Evolutionary conservation across 2,329 filamentous ascomycete genomes (phyloP).

Genomic region (Nemania diffusa): DNA sequence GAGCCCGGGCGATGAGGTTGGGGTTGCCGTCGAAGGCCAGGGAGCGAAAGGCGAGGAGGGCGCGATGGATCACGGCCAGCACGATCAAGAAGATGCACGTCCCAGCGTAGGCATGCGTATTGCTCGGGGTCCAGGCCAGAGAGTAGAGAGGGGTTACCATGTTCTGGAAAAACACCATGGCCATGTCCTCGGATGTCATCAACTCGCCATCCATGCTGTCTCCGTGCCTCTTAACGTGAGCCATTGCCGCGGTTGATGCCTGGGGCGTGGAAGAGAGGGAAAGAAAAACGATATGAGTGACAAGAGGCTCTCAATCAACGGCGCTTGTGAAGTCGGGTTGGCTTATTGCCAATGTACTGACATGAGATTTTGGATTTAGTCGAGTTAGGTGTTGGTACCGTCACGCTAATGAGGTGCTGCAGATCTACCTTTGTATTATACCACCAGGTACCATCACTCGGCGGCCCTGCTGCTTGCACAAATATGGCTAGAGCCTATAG

Average conservation of each 20-base stretch:
- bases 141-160: constrained; percentile 74
- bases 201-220: constrained; percentile 26
- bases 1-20: constrained; percentile 17
- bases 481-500: not conserved
- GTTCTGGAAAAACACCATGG: constrained; percentile 62
- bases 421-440: constrained; percentile 10
- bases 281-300: not conserved
- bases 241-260: constrained; percentile 11
- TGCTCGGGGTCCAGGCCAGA: constrained; percentile 75
- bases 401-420: not conserved
- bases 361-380: not conserved
- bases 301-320: not conserved
- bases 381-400: not conserved
- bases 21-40: constrained; percentile 35
- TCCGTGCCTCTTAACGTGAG: constrained; percentile 20
- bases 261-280: not conserved
- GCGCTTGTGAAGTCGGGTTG: not conserved
- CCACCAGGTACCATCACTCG: not conserved
- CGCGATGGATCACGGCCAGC: constrained; percentile 75
- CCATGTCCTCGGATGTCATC: constrained; percentile 45
- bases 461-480: not conserved
- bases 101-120: constrained; percentile 78
- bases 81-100: constrained; percentile 92
- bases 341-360: not conserved
- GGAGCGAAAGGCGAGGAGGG: constrained; percentile 69